Base-by-base conservation (phyloP, 805 yeast genomes). In the Starmerella sp. region DNA sequence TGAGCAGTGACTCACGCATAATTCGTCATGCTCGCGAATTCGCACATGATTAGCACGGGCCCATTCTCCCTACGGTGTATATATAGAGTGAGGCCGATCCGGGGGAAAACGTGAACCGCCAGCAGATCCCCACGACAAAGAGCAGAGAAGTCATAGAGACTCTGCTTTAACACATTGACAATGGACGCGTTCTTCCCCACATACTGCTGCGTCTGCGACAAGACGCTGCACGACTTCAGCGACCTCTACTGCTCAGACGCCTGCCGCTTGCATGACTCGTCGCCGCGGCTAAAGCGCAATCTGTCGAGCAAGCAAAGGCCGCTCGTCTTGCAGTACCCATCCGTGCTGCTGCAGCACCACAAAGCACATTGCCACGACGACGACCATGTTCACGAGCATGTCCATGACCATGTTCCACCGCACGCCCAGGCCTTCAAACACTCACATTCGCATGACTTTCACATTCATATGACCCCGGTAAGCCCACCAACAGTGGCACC, bases 141-240 rank as follows among this genome's bases (percentile, higher is more conserved):
- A 22, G 22, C 22, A 22, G 22, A 22, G 22, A 22, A 22, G 22
- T 36, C 17, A 11, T 5, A 17, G 10, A 29, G 9, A 13, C 13
- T 8, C 32, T 6, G 38, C 34, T 42, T 35, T n/a, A n/a, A 6
- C 15, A 10, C 30, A 4, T 6, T 13, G 4, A 28, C 43, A 11
- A 59, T 59, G 62, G 61, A 55, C 51, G 38, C 56, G 1, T 54
- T 61, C 50, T 68, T 64, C 62, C 63, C 60, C 45, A 56, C 60
- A 46, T 69, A 60, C 63, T 69, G 72, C 66, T 62, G 68, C 28
- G 70, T 69, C 48, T 69, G 72, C 63, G 71, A 69, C 57, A 65
- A 57, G 48, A 68, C 66, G 55, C 58, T 68, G 29, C 63, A 59
- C 48, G 48, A 49, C 39, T 51, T 56, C 43, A 48, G 52, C 39